Base-by-base conservation (phyloP, 768 basidiomycete species). In the Boletus subparvulus region DNA sequence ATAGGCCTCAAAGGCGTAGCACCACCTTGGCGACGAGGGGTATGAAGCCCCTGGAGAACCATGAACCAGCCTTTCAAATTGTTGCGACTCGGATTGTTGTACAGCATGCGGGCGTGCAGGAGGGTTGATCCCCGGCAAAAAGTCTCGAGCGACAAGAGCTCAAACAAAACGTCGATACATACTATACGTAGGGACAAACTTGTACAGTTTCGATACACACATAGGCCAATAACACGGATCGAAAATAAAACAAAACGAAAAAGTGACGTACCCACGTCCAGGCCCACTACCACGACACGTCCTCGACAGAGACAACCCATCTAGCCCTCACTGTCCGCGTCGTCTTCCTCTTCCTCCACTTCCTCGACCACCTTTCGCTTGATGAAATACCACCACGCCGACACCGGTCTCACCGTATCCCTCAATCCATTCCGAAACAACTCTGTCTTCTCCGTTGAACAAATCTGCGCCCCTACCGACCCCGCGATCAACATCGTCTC, bases 371-470 rank as follows among this genome's bases (percentile, higher is more conserved):
- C 24, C 12, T 50, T 28, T 42, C 41, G 50, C 30, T 59, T 62
- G 40, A 61, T 32, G 35, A 74, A 63, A 49, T 68, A 62, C 73
- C 73, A 74, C 72, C 70, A 74, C 9, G 63, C 73, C 21, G 61
- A 58, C n/a, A 74, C 55, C 1, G 71, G 67, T 43, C 61, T 59
- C 28, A 69, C 65, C 4, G 66, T 74, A 46, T 74, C 73, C 54
- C 70, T 59, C 52, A 64, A 41, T n/a, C 71, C 73, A 19, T 66
- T 65, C 33, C 65, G 54, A 53, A 68, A 71, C 48, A 68, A 40
- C 41, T 70, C 62, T 14, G 65, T 62, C 55, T 69, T 70, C 46
- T 64, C 70, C 26, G 65, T 69, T 28, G 63, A 69, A 44, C 66
- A 72, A 21, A 70, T 65, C 49, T 69, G 70, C 40, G 62, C 51